Evolutionary conservation across 306 rosid species (phyloP).

Genomic region (Vigna radiata): DNA sequence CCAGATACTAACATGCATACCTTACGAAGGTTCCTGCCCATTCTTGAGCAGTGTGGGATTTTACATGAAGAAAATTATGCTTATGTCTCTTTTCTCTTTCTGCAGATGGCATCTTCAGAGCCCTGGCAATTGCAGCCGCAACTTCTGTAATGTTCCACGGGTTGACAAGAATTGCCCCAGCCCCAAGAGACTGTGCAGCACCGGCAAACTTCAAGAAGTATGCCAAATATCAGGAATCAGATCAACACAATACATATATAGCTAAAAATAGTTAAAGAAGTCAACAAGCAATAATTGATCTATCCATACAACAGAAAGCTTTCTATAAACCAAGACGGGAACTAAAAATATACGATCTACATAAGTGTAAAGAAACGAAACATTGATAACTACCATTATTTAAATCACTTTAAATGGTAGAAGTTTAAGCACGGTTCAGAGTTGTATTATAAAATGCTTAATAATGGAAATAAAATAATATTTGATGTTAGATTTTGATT

Average conservation of each 20-base stretch:
- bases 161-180: slow-evolving; percentile 92
- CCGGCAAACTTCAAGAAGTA: slow-evolving; percentile 87
- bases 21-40: slow-evolving; percentile 99
- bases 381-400: neutral
- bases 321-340: slow-evolving; percentile 21
- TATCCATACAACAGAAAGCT: slow-evolving; percentile 1
- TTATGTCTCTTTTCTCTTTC: slow-evolving; percentile 86
- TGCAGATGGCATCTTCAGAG: slow-evolving; percentile 72
- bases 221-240: slow-evolving; percentile 28
- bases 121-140: slow-evolving; percentile 74
- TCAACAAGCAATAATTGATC: slow-evolving; percentile 16
- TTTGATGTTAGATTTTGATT: neutral
- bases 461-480: neutral
- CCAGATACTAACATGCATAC: slow-evolving; percentile 48
- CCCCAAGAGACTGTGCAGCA: slow-evolving; percentile 98
- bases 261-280: neutral
- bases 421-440: slow-evolving; percentile 8
- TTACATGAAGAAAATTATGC: slow-evolving; percentile 83
- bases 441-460: neutral
- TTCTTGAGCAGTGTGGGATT: slow-evolving; percentile 93
- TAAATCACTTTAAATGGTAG: neutral
- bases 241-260: slow-evolving; percentile 37
- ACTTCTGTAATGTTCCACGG: slow-evolving; percentile 97
- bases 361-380: slow-evolving; percentile 18
- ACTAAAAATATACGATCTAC: neutral